These are phyloP conservation scores for Xylaria venustula DNA, from an alignment of 495 filamentous ascomycete genomes.

Conservation along the genomic window DNA sequence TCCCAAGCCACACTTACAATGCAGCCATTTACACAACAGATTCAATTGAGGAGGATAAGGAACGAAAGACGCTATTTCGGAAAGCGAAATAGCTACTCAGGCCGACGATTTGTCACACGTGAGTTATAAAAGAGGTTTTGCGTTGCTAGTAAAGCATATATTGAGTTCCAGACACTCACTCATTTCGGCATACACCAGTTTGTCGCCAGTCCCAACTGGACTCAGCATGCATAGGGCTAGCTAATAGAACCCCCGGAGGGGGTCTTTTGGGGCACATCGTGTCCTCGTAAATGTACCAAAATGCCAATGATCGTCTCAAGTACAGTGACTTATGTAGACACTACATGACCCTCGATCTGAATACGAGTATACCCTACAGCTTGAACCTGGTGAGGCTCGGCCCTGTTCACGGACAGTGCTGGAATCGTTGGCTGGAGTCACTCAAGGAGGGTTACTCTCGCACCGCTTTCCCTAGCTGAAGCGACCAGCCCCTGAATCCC, in stretches of 20 bases:
- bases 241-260: not conserved
- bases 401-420: not conserved
- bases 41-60: not conserved
- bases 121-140: not conserved
- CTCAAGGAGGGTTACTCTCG: constrained; percentile 6
- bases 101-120: not conserved
- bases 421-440: not conserved
- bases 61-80: constrained; percentile 2
- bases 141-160: not conserved
- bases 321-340: not conserved
- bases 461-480: not conserved
- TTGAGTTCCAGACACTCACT: not conserved
- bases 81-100: not conserved
- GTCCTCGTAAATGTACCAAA: not conserved
- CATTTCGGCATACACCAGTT: not conserved
- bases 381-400: not conserved
- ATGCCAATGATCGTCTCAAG: not conserved
- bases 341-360: not conserved
- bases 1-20: not conserved
- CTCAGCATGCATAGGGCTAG: constrained; percentile 4
- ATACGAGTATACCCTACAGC: not conserved
- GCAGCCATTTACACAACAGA: not conserved
- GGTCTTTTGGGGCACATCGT: constrained; percentile 14
- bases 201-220: not conserved
- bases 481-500: not conserved